phyloP scores from a whole-genome alignment of 108 stramenopile genomes.

The Cyclotella sp. region DNA sequence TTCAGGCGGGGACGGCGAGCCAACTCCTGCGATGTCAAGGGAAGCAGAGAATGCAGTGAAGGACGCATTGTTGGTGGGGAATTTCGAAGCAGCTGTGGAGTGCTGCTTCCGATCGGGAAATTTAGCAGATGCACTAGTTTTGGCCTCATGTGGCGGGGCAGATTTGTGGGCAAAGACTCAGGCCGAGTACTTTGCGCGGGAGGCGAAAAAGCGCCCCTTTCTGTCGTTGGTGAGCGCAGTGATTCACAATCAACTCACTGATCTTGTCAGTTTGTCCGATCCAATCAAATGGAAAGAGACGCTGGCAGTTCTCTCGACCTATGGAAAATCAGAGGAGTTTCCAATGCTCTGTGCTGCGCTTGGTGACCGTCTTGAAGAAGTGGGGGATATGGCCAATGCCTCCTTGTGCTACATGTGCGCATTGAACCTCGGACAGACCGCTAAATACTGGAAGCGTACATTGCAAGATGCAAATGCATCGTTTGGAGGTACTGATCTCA shows the following conservation, averaged over 20 bases:
- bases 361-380: conserved; percentile 83
- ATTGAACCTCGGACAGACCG: conserved; percentile 84
- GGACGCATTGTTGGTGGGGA: conserved; percentile 92
- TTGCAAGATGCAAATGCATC: conserved; percentile 59
- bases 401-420: conserved; percentile 97
- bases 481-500: conserved; percentile 55
- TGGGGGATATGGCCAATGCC: conserved; percentile 80
- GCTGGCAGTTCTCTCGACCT: conserved; percentile 92
- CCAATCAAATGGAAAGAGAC: conserved; percentile 93
- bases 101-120: conserved; percentile 92
- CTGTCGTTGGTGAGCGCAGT: conserved; percentile 89
- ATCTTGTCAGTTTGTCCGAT: conserved; percentile 76
- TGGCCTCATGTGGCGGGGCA: conserved; percentile 93
- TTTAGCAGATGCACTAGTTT: conserved; percentile 91
- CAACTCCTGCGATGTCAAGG: conserved; percentile 47
- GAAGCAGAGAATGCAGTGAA: conserved; percentile 81
- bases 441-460: conserved; percentile 84
- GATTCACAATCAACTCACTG: conserved; percentile 76
- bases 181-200: conserved; percentile 84
- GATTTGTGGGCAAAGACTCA: conserved; percentile 94
- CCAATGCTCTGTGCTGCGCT: conserved; percentile 88
- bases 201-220: conserved; percentile 76
- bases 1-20: conserved; percentile 21
- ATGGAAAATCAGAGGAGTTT: conserved; percentile 92
- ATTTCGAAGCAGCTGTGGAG: conserved; percentile 96